Conservation (phyloP, 1,284 basidiomycete genomes). For the Caloboletus firmus region DNA sequence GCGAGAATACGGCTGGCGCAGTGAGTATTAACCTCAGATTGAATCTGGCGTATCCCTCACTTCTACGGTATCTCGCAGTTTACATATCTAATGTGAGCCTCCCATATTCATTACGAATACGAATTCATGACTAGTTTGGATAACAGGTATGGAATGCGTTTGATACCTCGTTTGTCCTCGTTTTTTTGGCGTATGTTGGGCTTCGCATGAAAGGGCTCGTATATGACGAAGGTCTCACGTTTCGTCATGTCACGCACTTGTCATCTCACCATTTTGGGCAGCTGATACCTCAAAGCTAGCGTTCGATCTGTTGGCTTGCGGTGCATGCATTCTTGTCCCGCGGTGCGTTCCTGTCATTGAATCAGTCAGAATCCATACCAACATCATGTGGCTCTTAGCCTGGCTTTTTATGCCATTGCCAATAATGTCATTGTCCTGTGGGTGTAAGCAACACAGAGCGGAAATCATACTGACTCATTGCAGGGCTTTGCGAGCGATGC, state of each 20-base stretch:
- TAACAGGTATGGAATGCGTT: conserved; percentile 84
- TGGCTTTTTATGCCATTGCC: conserved; percentile 84
- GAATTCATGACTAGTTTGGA: conserved; percentile 1
- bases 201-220: conserved; percentile 68
- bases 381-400: conserved; percentile 36
- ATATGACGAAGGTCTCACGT: conserved; percentile 48
- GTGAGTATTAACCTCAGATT: conserved; percentile 46
- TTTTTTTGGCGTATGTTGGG: conserved; percentile 70
- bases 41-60: conserved; percentile 2
- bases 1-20: conserved; percentile 82
- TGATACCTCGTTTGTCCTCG: conserved; percentile 73
- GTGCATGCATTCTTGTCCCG: conserved; percentile 85
- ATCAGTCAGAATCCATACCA: not conserved
- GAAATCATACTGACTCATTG: conserved; percentile 7
- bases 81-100: conserved; percentile 75
- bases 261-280: conserved; percentile 30
- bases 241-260: conserved; percentile 4
- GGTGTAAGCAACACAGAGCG: conserved; percentile 2
- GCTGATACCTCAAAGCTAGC: conserved; percentile 63
- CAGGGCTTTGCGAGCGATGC: conserved; percentile 75
- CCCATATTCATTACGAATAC: not conserved
- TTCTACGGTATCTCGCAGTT: conserved; percentile 46
- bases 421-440: conserved; percentile 85
- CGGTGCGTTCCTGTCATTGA: conserved; percentile 42
- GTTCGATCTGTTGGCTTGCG: conserved; percentile 82